Percentiles rank a stretch among this genome's conserved stretches.
Evolutionary conservation across 2,329 filamentous ascomycete genomes (phyloP).

Genomic region (Trichoderma harzianum): DNA sequence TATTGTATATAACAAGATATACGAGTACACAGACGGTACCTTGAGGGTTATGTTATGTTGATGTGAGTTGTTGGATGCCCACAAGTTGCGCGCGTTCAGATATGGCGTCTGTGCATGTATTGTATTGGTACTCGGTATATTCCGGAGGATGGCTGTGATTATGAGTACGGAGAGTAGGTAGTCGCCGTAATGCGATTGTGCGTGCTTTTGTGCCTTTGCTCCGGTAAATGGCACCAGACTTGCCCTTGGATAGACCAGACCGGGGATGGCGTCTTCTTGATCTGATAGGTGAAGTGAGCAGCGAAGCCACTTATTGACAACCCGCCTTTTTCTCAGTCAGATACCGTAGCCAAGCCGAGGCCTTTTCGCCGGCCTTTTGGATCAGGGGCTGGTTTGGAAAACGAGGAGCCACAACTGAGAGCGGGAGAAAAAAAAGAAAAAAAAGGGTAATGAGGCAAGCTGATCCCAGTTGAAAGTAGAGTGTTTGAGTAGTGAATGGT

Average conservation of each 20-base stretch:
- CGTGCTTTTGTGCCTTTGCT: background rate
- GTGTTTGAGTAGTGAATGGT: background rate
- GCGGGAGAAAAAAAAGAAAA: background rate
- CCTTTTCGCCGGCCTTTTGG: background rate
- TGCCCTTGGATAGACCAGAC: background rate
- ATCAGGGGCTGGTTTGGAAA: background rate
- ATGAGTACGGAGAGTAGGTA: background rate
- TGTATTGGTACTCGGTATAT: background rate
- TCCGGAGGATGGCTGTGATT: background rate
- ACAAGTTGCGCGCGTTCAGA: background rate
- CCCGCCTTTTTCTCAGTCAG: background rate
- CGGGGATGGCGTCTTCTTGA: background rate
- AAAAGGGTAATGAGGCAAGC: background rate
- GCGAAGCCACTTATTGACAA: slow-evolving; percentile 1
- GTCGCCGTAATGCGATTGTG: background rate
- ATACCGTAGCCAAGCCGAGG: background rate
- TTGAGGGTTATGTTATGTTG: background rate
- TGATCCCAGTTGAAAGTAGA: background rate
- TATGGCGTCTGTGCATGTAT: background rate
- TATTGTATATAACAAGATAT: background rate
- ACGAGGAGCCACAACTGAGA: background rate
- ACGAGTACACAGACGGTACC: background rate
- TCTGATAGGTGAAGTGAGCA: slow-evolving; percentile 1
- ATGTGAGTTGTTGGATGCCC: background rate
- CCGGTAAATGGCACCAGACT: background rate